These are phyloP conservation scores for Aspergillus quadricinctus DNA, from an alignment of 2,329 filamentous ascomycete genomes.

Conservation along the genomic window DNA sequence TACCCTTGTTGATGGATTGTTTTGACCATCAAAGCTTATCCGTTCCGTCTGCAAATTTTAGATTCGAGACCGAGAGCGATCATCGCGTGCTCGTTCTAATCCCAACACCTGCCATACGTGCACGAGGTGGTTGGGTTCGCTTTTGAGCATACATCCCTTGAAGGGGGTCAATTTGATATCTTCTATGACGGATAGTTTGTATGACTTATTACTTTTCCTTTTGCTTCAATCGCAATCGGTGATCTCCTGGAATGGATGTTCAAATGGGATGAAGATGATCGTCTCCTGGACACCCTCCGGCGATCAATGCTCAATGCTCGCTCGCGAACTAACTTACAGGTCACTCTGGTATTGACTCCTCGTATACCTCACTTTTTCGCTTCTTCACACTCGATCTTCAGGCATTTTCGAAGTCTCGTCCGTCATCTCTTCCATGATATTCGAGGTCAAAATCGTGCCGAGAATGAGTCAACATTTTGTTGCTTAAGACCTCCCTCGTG, in stretches of 20 bases:
- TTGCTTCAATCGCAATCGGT: background rate
- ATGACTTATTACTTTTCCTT: background rate
- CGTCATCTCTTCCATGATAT: slow-evolving; percentile 37
- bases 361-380: background rate
- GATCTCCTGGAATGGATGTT: background rate
- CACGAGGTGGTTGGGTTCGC: slow-evolving; percentile 40
- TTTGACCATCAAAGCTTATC: slow-evolving; percentile 7
- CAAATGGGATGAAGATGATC: slow-evolving; percentile 10
- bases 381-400: background rate
- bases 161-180: background rate
- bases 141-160: slow-evolving; percentile 39
- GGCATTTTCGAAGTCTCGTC: slow-evolving; percentile 46
- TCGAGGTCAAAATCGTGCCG: slow-evolving; percentile 45
- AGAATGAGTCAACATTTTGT: slow-evolving; percentile 30
- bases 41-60: slow-evolving; percentile 42
- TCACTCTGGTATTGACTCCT: background rate
- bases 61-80: slow-evolving; percentile 39
- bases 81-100: slow-evolving; percentile 40
- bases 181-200: background rate
- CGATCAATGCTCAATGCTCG: background rate
- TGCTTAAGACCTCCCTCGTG: slow-evolving; percentile 35
- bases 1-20: slow-evolving; percentile 41
- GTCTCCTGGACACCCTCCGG: background rate
- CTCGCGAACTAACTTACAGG: slow-evolving; percentile 5
- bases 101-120: slow-evolving; percentile 29